Evolutionary conservation across 441 rosid genomes (phyloP).

Genomic region (Cnidoscolus chayamansa): DNA sequence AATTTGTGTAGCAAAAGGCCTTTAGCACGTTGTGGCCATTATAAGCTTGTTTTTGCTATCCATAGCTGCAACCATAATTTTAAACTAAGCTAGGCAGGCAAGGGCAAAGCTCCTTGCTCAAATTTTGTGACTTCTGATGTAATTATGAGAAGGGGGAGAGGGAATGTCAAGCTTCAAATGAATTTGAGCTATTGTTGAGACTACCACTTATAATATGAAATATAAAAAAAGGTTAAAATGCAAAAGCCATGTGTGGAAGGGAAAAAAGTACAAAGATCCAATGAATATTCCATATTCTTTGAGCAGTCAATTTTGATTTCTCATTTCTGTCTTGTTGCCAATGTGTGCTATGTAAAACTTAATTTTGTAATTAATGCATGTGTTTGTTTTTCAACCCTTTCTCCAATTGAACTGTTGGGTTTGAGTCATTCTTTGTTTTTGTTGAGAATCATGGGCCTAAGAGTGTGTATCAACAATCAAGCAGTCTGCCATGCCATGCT

Average conservation of each 20-base stretch:
- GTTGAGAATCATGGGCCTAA: too few relatives aligned
- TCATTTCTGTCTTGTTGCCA: neutral
- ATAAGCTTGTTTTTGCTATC: too few relatives aligned
- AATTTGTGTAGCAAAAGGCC: too few relatives aligned
- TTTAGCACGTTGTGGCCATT: too few relatives aligned
- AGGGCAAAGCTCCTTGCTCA: neutral
- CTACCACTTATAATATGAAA: neutral
- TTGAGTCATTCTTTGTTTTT: constrained; percentile 2
- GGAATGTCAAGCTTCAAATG: neutral
- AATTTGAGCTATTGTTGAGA: neutral
- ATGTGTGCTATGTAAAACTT: neutral
- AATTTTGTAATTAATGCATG: neutral
- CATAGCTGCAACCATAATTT: too few relatives aligned
- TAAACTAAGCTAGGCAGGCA: neutral
- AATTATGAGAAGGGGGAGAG: neutral
- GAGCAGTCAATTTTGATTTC: neutral
- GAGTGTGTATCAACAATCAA: too few relatives aligned
- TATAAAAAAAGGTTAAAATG: neutral
- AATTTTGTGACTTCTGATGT: neutral
- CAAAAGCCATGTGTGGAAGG: neutral
- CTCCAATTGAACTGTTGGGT: neutral
- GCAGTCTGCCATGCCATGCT: too few relatives aligned
- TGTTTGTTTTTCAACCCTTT: constrained; percentile 2
- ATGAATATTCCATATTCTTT: neutral
- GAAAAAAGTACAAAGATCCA: neutral